These are phyloP conservation scores for Beauveria australis DNA, from an alignment of 2,329 filamentous ascomycete genomes.

Conservation along the genomic window DNA sequence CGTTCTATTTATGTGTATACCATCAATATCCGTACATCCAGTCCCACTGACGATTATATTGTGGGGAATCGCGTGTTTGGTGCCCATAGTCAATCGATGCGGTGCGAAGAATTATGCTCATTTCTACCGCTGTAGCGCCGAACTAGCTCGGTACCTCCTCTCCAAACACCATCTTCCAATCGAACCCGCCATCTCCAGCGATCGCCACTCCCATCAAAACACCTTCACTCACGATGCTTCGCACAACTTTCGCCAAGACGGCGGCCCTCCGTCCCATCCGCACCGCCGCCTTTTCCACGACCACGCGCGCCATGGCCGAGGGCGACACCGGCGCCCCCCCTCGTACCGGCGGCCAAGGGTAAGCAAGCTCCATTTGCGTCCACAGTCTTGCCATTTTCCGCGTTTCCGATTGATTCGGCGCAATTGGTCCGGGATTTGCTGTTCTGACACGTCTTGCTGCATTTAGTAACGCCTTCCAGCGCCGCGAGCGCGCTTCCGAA, in stretches of 20 bases:
- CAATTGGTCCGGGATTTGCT: background rate
- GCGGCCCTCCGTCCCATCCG: conserved; percentile 45
- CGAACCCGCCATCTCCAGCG: conserved; percentile 10
- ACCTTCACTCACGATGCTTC: conserved; percentile 49
- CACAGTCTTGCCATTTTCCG: background rate
- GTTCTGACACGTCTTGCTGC: background rate
- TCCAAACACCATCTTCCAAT: conserved; percentile 10
- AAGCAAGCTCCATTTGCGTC: conserved; percentile 23
- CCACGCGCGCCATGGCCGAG: conserved; percentile 54
- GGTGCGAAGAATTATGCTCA: no score
- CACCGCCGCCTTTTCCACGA: conserved; percentile 54
- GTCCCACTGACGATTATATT: no score
- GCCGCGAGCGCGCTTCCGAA: conserved; percentile 82
- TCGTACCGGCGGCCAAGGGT: conserved; percentile 46
- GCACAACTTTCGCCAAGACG: conserved; percentile 51
- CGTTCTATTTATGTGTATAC: no score
- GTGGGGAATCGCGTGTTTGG: no score
- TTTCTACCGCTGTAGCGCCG: no score
- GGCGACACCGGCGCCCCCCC: conserved; percentile 61
- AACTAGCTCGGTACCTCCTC: background rate
- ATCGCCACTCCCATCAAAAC: conserved; percentile 8
- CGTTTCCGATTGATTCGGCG: background rate
- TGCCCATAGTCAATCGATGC: no score
- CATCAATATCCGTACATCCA: no score
- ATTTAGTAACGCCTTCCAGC: conserved; percentile 79